Evolutionary conservation across 805 yeast genomes (phyloP).

Genomic region (Grigorovia transvaalensis): DNA sequence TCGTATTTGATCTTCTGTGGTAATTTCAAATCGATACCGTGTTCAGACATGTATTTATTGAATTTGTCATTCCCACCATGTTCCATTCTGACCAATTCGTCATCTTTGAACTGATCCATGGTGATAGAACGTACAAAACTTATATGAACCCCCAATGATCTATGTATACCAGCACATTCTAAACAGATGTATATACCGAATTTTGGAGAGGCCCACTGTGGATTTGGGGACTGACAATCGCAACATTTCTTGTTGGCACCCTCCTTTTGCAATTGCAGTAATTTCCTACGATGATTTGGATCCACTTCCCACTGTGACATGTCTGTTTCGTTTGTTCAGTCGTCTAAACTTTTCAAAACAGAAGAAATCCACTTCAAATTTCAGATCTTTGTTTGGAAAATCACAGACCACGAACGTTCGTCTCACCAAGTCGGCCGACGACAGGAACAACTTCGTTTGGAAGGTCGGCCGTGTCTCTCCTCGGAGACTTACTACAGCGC

Average conservation of each 20-base stretch:
- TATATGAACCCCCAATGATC: slow-evolving; percentile 93
- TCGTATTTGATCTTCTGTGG: slow-evolving; percentile 72
- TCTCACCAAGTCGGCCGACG: too few relatives aligned
- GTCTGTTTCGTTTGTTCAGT: background rate
- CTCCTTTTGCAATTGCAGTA: slow-evolving; percentile 63
- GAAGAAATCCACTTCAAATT: background rate
- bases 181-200: slow-evolving; percentile 94
- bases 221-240: slow-evolving; percentile 92
- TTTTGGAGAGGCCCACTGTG: slow-evolving; percentile 99
- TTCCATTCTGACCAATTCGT: slow-evolving; percentile 85
- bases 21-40: slow-evolving; percentile 57
- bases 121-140: slow-evolving; percentile 95
- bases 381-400: background rate
- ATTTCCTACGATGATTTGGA: slow-evolving; percentile 81
- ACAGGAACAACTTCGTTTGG: too few relatives aligned
- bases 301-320: slow-evolving; percentile 78
- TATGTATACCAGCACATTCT: slow-evolving; percentile 95
- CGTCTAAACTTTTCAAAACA: background rate
- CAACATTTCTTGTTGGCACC: slow-evolving; percentile 83
- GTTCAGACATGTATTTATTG: slow-evolving; percentile 50
- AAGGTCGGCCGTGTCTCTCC: too few relatives aligned
- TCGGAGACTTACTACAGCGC: too few relatives aligned
- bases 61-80: slow-evolving; percentile 83
- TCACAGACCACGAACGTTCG: background rate
- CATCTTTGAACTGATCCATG: slow-evolving; percentile 96